Base-by-base conservation (phyloP, 768 basidiomycete species). In the Candolleomyces eurysporus region DNA sequence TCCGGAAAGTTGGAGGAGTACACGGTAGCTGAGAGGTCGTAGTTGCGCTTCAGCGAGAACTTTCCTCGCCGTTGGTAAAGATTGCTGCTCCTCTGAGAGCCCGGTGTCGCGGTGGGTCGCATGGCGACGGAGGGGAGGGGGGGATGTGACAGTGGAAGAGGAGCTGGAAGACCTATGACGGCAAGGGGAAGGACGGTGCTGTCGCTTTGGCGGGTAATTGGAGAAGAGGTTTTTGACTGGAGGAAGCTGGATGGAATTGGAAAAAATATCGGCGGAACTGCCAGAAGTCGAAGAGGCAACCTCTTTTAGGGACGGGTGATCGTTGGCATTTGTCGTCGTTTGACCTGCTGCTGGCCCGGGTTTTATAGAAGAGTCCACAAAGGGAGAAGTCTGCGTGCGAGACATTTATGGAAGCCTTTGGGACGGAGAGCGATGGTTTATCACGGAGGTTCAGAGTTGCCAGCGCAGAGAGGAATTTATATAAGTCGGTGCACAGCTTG, bases 1-100 rank as follows among this genome's bases (percentile, higher is more conserved):
- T 71, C 66, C 1, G 87, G 85, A 67, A 94, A 92, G 21, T 75
- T 72, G 6, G 69, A 66, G 3, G 78, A 82, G 64, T 78, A 70
- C 22, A 71, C 57, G 17, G 66, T 64, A 4, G 78, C 79, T 16
- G 78, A 68, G 40, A 71, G 67, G 53, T 72, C 76, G 61, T 69
- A 73, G 36, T 60, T 46, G 57, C 65, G 36, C 30, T 39, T 32
- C 3, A 52, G 36, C 40, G 61, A 31, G 53, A 61, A 61, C 4
- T 17, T 46, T 4, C 45, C 36, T 21, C 32, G 22, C 10, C 36
- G 17, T 57, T 57, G 48, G 46, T 21, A n/a, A n/a, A 42, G 40
- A 36, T n/a, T 13, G 3, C 4, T 36, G 5, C 31, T 8, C 40
- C 17, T 26, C 36, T 40, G n/a, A 42, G 54, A 42, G 19, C 36